Evolutionary conservation across 2,329 filamentous ascomycete genomes (phyloP), one percentile per base, ranked within the genome.

Genomic region (Xylaria sp.): DNA sequence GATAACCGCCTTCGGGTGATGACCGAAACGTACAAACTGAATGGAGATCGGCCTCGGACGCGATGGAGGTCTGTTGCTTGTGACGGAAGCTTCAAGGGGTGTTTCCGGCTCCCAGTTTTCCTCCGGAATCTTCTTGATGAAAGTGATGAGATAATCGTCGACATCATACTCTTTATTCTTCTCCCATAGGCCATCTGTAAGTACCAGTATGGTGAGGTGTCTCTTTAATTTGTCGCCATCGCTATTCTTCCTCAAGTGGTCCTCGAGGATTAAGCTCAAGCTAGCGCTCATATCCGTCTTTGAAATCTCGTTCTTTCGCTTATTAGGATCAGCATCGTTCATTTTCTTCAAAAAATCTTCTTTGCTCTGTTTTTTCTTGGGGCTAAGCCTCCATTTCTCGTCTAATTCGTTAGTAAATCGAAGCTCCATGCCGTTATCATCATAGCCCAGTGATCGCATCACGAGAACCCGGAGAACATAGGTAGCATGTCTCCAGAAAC

Each of bases 1-100:
- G 18, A 55, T 41, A 0, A 56, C 72, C 1, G 73, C 78, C 0
- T 69, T 58, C 5, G 46, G 41, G 39, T 79, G 72, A 20, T 75
- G 31, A 0, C 77, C 78, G 31, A 79, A 79, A 18, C 72, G 74
- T 7, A 79, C 71, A 56, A 79, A 79, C 15, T 79, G 73, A 18
- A 79, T 75, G 18, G 73, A 77, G 1, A 79, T 68, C 8, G 75
- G 75, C 5, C 76, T 69, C 33, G 67, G 54, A 18, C 48, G 70
- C 31, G 63, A 64, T 56, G 18, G 25, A 10, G 10, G 51, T 18
- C 57, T 62, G 39, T 61, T 57, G 9, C 13, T 62, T 20, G 23
- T 36, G 39, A 1, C 4, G n/a, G 31, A 23, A 8, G 59, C 28
- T 23, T 25, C 12, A 18, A 13, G 41, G 6, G 55, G 46, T 12